phyloP scores from a whole-genome alignment of 495 filamentous ascomycete genomes.

The Wilcoxina mikolae region DNA sequence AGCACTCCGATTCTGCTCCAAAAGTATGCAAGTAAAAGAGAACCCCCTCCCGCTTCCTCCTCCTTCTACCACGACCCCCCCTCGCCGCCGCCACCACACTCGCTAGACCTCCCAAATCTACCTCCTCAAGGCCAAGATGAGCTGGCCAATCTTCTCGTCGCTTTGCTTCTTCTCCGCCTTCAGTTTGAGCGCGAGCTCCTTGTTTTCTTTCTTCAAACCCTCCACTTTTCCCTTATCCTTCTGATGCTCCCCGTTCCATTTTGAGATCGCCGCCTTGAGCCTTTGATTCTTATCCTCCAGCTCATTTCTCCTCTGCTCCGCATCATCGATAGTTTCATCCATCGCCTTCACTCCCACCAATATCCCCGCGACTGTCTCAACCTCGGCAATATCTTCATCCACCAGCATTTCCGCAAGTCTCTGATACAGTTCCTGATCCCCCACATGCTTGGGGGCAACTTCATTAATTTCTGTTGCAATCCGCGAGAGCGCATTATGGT shows the following conservation, averaged over 20 bases:
- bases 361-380: neutral
- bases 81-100: neutral
- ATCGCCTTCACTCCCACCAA: neutral
- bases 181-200: conserved; percentile 14
- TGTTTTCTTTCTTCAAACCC: conserved; percentile 14
- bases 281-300: conserved; percentile 17
- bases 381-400: neutral
- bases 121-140: conserved; percentile 24
- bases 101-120: conserved; percentile 9
- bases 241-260: conserved; percentile 13
- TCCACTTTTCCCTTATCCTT: conserved; percentile 16
- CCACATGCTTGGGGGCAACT: neutral
- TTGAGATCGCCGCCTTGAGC: conserved; percentile 19
- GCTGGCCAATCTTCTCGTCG: conserved; percentile 26
- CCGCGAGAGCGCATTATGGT: conserved; percentile 8
- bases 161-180: conserved; percentile 27
- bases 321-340: neutral
- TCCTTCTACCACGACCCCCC: neutral
- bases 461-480: conserved; percentile 17
- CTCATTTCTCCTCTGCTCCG: conserved; percentile 1
- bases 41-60: neutral
- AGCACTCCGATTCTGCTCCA: no score
- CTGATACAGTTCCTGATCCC: neutral
- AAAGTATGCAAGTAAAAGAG: neutral
- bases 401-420: neutral